Evolutionary conservation across 2,329 filamentous ascomycete genomes (phyloP), one percentile per base, ranked within the genome.

Genomic region (Colletotrichum trifolii): DNA sequence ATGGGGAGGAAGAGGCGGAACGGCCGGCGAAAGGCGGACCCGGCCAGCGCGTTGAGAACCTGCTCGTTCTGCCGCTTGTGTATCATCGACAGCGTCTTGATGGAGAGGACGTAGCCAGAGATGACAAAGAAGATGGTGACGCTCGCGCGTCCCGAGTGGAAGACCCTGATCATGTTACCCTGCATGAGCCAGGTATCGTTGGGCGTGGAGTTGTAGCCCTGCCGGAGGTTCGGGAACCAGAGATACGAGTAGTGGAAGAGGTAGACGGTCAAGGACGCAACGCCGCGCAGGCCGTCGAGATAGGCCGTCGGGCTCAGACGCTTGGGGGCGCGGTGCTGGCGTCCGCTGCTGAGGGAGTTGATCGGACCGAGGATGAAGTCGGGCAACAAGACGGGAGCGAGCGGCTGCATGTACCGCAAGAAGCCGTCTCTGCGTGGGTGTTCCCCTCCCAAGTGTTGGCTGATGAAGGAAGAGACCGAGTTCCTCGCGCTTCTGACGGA

Each of bases 61-160:
- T 78, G 78, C 35, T 76, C 69, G 46, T 73, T 73, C 11, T 69
- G 54, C 17, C 75, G 74, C 58, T 68, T 73, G 54, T 80, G 78
- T 33, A 78, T 73, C 54, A 84, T 76, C 59, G 79, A 81, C 9
- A 87, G 69, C 1, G 83, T 81, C 46, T 79, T 80, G 60, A 87
- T 81, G 17, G 82, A 83, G 13, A 89, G 78, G 2, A 85, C 87
- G 73, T 87, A 89, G n/a, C 87, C 87, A 1, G 85, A 87, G 47
- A 89, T 84, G 69, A 88, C 82, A 71, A 88, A 89, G 77, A 89
- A 89, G 69, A 87, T 75, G 72, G 82, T 84, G 39, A 88, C 86
- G 70, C 84, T 85, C 1, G 84, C 80, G 2, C 83, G 84, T 0
- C 85, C 85, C 49, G 83, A 82, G 72, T 83, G 87, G 55, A 83